Percentiles rank a stretch among this genome's conserved stretches.
phyloP scores from a whole-genome alignment of 23 red algal genomes.

The Cyanidioschyzon merolae region DNA sequence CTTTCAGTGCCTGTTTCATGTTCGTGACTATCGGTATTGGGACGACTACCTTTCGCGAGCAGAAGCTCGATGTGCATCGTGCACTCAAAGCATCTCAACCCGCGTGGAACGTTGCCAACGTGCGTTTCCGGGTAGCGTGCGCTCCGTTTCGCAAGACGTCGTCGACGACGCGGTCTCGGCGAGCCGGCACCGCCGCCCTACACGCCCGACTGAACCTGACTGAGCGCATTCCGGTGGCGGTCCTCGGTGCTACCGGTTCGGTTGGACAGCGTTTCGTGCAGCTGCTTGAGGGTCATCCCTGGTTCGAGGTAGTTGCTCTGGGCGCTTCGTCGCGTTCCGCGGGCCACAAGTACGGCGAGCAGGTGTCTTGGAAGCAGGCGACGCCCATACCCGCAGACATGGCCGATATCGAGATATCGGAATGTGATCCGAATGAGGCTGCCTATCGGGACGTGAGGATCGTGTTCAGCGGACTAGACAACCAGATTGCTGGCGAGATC shows the following conservation, averaged over 20 bases:
- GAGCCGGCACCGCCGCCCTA: too few species aligned
- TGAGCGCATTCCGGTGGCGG: slow-evolving; percentile 46
- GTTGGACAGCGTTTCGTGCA: slow-evolving; percentile 93
- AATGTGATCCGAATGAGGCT: slow-evolving; percentile 34
- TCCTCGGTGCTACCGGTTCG: slow-evolving; percentile 73
- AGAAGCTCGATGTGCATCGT: too few species aligned
- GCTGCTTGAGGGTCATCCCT: slow-evolving; percentile 85
- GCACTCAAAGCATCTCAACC: too few species aligned
- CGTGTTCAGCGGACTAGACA: slow-evolving; percentile 79
- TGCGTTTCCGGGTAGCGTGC: too few species aligned
- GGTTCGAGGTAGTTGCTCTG: slow-evolving; percentile 92
- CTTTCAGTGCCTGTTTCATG: too few species aligned
- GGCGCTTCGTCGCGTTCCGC: slow-evolving; percentile 79
- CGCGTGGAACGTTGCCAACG: too few species aligned
- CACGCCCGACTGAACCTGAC: too few species aligned
- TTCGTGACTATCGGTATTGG: too few species aligned
- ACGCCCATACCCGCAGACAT: slow-evolving; percentile 58
- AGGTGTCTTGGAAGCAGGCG: slow-evolving; percentile 82
- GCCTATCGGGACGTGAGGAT: slow-evolving; percentile 53
- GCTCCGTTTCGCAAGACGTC: too few species aligned
- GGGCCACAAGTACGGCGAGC: slow-evolving; percentile 61
- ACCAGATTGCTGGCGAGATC: slow-evolving; percentile 55
- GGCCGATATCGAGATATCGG: slow-evolving; percentile 46
- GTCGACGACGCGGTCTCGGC: too few species aligned
- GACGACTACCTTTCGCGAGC: too few species aligned